Evolutionary conservation across 2,329 filamentous ascomycete species (phyloP).

Genomic region (Ceratocystis destructans): DNA sequence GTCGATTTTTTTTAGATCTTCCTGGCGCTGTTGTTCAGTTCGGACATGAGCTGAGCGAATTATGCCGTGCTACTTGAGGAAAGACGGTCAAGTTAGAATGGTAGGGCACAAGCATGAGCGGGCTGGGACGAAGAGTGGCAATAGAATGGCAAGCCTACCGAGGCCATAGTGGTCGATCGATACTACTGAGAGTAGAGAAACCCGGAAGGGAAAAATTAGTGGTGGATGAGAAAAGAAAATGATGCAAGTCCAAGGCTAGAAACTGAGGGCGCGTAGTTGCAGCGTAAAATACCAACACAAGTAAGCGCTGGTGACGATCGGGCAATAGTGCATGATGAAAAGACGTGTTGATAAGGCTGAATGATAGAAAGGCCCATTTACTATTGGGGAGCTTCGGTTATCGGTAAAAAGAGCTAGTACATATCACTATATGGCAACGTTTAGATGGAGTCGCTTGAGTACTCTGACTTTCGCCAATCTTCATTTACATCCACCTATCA

Average conservation of each 20-base stretch:
- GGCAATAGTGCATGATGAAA: not conserved
- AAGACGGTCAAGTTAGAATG: not conserved
- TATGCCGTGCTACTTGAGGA: conserved; percentile 57
- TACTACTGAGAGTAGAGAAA: not conserved
- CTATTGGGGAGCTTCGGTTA: not conserved
- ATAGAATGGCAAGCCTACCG: conserved; percentile 6
- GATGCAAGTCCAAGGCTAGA: too few species aligned
- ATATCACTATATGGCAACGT: not conserved
- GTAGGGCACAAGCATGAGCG: not conserved
- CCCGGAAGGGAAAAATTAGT: not conserved
- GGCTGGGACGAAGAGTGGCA: not conserved
- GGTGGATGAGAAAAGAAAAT: too few species aligned
- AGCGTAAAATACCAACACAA: not conserved
- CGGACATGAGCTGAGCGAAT: conserved; percentile 49
- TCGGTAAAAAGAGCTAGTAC: not conserved
- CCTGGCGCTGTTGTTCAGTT: conserved; percentile 55
- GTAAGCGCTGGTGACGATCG: not conserved
- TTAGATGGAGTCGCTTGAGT: not conserved
- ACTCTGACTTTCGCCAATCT: not conserved
- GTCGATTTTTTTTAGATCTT: conserved; percentile 61
- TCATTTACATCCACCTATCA: not conserved
- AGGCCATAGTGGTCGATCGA: conserved; percentile 12
- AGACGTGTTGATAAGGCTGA: not conserved
- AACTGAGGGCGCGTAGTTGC: too few species aligned
- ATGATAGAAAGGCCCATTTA: not conserved